Conservation (phyloP, 169 alveolate genomes). For the Nephromyces sp. region DNA sequence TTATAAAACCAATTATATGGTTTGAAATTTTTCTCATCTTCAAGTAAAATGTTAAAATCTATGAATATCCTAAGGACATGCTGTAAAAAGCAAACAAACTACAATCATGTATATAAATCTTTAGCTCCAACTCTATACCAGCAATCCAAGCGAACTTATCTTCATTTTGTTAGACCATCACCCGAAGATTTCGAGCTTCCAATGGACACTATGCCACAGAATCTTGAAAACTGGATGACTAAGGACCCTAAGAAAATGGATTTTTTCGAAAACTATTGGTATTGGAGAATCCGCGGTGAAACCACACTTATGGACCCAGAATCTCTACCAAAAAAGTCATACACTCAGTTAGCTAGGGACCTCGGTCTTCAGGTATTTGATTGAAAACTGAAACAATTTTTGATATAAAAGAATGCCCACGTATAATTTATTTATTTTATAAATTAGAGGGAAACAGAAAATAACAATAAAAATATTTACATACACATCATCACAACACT, state of each 20-base stretch:
- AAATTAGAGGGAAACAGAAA: too few relatives aligned
- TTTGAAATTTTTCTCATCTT: too few relatives aligned
- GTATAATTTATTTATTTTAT: too few relatives aligned
- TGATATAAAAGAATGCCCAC: too few relatives aligned
- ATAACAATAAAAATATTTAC: too few relatives aligned
- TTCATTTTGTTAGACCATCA: constrained; percentile 59
- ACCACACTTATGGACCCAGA: constrained; percentile 60
- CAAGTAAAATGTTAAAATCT: too few relatives aligned
- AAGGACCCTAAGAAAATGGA: constrained; percentile 63
- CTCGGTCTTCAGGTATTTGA: constrained; percentile 50
- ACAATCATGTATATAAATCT: too few relatives aligned
- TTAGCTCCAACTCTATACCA: too few relatives aligned
- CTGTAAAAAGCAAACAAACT: too few relatives aligned
- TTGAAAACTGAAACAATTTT: neutral
- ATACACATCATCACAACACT: too few relatives aligned
- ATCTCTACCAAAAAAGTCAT: constrained; percentile 54
- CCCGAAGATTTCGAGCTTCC: constrained; percentile 74
- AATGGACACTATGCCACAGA: constrained; percentile 72
- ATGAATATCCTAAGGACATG: too few relatives aligned
- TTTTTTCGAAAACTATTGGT: constrained; percentile 70
- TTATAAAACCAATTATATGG: too few relatives aligned
- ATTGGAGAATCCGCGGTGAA: constrained; percentile 69
- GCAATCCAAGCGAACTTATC: constrained; percentile 37
- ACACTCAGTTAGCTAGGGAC: constrained; percentile 74
- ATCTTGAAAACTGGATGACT: constrained; percentile 53